Evolutionary conservation across 140 eudicot species (phyloP).

Genomic region (Senecio squalidus): DNA sequence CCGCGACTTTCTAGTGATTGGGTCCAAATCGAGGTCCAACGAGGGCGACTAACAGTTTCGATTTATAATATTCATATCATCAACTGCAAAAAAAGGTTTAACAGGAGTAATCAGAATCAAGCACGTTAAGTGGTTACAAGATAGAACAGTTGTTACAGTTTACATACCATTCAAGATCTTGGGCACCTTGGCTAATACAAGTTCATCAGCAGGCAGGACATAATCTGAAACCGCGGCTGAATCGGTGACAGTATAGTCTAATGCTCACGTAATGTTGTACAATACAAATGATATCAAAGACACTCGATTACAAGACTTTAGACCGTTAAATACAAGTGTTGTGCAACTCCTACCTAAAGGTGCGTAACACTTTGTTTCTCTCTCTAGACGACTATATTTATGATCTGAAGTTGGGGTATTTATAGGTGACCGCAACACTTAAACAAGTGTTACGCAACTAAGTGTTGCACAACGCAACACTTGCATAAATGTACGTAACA

Average conservation of each 20-base stretch:
- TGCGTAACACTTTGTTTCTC: too few species aligned
- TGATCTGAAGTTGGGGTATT: too few species aligned
- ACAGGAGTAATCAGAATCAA: not conserved
- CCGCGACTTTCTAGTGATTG: too few species aligned
- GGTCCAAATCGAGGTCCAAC: too few species aligned
- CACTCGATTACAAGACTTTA: too few species aligned
- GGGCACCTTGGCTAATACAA: not conserved
- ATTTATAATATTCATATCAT: conserved; percentile 15
- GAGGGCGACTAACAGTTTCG: too few species aligned
- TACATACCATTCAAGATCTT: conserved; percentile 14
- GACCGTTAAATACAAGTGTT: not conserved
- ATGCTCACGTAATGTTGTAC: conserved; percentile 15
- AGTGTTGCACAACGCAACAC: too few species aligned
- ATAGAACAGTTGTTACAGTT: not conserved
- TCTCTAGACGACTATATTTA: too few species aligned
- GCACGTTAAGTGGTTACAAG: not conserved
- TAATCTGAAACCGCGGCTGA: not conserved
- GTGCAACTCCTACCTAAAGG: too few species aligned
- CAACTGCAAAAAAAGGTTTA: not conserved
- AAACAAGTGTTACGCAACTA: too few species aligned
- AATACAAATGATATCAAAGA: not conserved
- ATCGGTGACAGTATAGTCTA: conserved; percentile 11
- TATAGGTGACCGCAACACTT: too few species aligned
- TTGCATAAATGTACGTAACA: too few species aligned
- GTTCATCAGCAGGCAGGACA: not conserved